A percentile compares a stretch with the other conserved stretches of the same genome.
Conservation (phyloP, 768 basidiomycete genomes). For the Mycena maculata region DNA sequence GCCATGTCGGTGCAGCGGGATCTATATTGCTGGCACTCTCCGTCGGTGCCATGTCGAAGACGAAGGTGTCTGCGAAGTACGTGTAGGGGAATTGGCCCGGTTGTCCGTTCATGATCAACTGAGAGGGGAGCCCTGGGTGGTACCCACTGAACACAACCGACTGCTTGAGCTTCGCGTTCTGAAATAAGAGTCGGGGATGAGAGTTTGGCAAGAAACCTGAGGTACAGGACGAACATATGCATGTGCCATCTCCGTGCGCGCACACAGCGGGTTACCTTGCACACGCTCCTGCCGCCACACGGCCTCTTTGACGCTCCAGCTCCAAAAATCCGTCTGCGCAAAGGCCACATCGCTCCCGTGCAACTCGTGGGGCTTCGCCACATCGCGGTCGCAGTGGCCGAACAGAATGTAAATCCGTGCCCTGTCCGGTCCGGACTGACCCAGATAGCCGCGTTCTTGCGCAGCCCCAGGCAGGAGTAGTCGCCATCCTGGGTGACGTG, state of each 20-base stretch:
- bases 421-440: slow-evolving; percentile 40
- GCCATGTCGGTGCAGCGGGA: slow-evolving; percentile 39
- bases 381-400: slow-evolving; percentile 50
- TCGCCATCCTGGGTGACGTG: slow-evolving; percentile 31
- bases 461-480: slow-evolving; percentile 44
- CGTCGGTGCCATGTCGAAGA: neutral
- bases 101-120: neutral
- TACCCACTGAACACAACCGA: neutral
- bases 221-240: slow-evolving; percentile 37
- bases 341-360: slow-evolving; percentile 35
- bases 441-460: slow-evolving; percentile 50
- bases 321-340: slow-evolving; percentile 46
- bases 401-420: slow-evolving; percentile 49
- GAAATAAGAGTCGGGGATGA: too few species aligned
- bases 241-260: slow-evolving; percentile 45
- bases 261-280: slow-evolving; percentile 45
- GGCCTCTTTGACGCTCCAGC: slow-evolving; percentile 43
- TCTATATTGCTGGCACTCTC: neutral
- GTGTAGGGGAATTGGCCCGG: neutral
- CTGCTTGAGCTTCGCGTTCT: neutral
- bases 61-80: neutral
- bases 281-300: slow-evolving; percentile 46
- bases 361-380: slow-evolving; percentile 40
- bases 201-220: too few species aligned
- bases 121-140: neutral